These are phyloP conservation scores for Salix purpurea DNA, from an alignment of 345 rosid species.

Conservation along the genomic window DNA sequence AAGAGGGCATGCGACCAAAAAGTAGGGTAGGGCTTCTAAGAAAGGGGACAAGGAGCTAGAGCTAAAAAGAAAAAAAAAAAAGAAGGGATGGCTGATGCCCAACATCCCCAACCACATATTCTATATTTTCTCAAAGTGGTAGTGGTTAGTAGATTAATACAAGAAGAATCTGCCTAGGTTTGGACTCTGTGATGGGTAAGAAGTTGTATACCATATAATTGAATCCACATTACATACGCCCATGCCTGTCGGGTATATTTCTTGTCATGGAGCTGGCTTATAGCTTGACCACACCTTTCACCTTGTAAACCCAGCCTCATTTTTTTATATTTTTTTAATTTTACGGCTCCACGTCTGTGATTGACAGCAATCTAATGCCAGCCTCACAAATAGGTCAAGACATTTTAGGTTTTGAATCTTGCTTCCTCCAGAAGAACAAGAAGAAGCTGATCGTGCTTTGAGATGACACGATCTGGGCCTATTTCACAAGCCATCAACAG, in stretches of 20 bases:
- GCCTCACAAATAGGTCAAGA: background rate
- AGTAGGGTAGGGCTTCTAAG: background rate
- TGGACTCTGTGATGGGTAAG: background rate
- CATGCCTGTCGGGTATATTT: slow-evolving; percentile 9
- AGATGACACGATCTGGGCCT: background rate
- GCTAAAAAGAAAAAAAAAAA: background rate
- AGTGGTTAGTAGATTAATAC: background rate
- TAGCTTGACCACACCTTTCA: background rate
- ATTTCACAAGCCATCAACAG: background rate
- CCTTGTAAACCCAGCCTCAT: background rate
- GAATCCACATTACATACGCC: background rate
- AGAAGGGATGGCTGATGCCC: background rate
- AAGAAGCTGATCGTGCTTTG: no score
- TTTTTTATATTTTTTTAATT: background rate
- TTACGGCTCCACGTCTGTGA: background rate
- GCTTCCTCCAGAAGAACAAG: background rate
- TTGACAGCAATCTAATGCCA: slow-evolving; percentile 9
- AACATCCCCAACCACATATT: background rate
- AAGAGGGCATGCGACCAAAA: background rate
- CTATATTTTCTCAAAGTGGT: background rate
- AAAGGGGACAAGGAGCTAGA: background rate
- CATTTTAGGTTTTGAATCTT: background rate
- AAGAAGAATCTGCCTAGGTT: background rate
- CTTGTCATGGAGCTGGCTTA: slow-evolving; percentile 10
- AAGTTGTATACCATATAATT: background rate